Conservation (phyloP, 2,329 filamentous ascomycete genomes). For the Cadophora malorum region DNA sequence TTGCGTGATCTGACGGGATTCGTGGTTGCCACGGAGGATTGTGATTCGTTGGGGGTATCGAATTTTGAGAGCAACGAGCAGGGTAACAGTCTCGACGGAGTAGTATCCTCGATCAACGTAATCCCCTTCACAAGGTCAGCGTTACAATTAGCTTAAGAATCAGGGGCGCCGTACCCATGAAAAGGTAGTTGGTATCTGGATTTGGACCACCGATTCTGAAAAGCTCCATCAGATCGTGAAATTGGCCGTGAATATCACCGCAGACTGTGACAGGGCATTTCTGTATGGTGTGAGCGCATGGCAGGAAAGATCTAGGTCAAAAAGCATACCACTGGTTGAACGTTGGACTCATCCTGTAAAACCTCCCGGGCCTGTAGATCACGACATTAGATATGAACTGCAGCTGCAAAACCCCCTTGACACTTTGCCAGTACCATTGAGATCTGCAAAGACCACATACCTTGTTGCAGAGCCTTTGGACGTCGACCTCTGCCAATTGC, state of each 20-base stretch:
- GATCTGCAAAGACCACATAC: slow-evolving; percentile 58
- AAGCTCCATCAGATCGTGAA: slow-evolving; percentile 98
- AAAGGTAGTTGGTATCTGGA: slow-evolving; percentile 98
- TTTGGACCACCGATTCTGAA: slow-evolving; percentile 99
- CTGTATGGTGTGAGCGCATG: slow-evolving; percentile 51
- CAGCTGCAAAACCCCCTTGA: slow-evolving; percentile 14
- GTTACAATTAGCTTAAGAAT: slow-evolving; percentile 6
- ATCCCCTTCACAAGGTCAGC: slow-evolving; percentile 67
- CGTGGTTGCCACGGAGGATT: slow-evolving; percentile 97
- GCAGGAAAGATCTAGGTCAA: slow-evolving; percentile 12
- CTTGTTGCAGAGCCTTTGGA: slow-evolving; percentile 97
- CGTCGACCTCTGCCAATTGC: slow-evolving; percentile 92
- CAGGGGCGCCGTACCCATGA: slow-evolving; percentile 83
- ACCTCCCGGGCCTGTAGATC: slow-evolving; percentile 85
- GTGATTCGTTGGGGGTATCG: slow-evolving; percentile 98
- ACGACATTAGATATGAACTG: slow-evolving; percentile 32
- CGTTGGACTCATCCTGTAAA: slow-evolving; percentile 96
- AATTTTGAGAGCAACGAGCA: slow-evolving; percentile 96
- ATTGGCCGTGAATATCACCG: slow-evolving; percentile 98
- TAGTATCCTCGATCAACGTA: slow-evolving; percentile 99
- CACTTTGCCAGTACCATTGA: slow-evolving; percentile 25
- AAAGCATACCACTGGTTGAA: slow-evolving; percentile 89
- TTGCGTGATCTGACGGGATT: slow-evolving; percentile 98
- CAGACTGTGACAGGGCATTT: slow-evolving; percentile 99
- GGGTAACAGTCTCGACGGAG: slow-evolving; percentile 96